Conservation (phyloP, 345 rosid genomes). For the Brassica cretica region DNA sequence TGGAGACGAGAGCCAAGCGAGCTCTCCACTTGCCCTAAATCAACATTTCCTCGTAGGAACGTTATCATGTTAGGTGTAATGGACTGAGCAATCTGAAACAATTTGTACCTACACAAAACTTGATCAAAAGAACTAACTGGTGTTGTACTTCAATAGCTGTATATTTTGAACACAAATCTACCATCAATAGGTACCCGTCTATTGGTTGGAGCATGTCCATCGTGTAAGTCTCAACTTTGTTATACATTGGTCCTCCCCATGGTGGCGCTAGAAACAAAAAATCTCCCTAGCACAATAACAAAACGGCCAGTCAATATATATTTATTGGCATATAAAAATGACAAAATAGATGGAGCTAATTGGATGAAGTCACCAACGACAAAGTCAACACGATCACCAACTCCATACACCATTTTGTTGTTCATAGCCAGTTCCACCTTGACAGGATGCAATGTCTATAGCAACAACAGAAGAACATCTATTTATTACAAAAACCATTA, state of each 20-base stretch:
- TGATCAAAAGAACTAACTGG: background rate
- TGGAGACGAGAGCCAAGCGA: slow-evolving; percentile 37
- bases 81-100: slow-evolving; percentile 35
- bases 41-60: slow-evolving; percentile 35
- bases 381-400: slow-evolving; percentile 46
- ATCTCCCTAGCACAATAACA: slow-evolving; percentile 39
- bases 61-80: slow-evolving; percentile 29
- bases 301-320: background rate
- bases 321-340: background rate
- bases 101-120: slow-evolving; percentile 20
- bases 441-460: slow-evolving; percentile 51
- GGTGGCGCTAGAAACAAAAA: slow-evolving; percentile 51
- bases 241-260: slow-evolving; percentile 57
- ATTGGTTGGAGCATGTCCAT: slow-evolving; percentile 48
- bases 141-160: background rate
- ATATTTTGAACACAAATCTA: too few species aligned
- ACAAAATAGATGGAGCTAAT: slow-evolving; percentile 45
- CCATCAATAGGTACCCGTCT: slow-evolving; percentile 39
- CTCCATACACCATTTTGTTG: slow-evolving; percentile 55
- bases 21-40: slow-evolving; percentile 34
- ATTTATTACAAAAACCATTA: background rate
- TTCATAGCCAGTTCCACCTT: slow-evolving; percentile 43
- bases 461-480: slow-evolving; percentile 52
- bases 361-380: slow-evolving; percentile 49
- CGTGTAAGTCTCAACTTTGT: slow-evolving; percentile 35